Conservation (phyloP, 352 stramenopile genomes). For the Globisporangium yorkense region DNA sequence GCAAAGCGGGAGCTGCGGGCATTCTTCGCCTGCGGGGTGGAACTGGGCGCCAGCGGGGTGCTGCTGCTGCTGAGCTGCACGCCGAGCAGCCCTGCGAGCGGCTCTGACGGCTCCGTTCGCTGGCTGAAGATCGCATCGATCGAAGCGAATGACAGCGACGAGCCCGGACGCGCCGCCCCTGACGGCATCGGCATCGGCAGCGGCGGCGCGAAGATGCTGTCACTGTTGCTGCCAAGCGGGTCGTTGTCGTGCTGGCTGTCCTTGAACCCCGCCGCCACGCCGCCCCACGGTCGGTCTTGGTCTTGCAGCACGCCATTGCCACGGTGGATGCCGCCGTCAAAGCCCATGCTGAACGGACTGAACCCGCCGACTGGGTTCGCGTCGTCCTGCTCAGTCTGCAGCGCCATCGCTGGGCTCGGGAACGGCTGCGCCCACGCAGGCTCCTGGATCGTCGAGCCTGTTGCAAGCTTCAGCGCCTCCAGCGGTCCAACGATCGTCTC, state of each 20-base stretch:
- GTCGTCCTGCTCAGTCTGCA: conserved; percentile 30
- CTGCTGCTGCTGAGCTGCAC: conserved; percentile 33
- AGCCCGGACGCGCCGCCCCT: conserved; percentile 8
- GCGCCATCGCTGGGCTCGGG: conserved; percentile 35
- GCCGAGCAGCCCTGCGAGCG: conserved; percentile 56
- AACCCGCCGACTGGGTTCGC: conserved; percentile 28
- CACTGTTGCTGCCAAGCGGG: not conserved
- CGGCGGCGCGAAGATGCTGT: conserved; percentile 7
- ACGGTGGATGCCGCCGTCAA: conserved; percentile 56
- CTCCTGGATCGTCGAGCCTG: conserved; percentile 49
- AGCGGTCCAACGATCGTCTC: conserved; percentile 46
- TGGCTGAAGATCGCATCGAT: conserved; percentile 83
- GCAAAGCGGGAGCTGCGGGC: conserved; percentile 68
- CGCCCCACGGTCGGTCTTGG: conserved; percentile 22
- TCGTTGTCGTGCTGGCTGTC: conserved; percentile 8
- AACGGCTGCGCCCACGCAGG: conserved; percentile 70
- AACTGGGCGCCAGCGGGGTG: conserved; percentile 34
- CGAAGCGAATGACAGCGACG: conserved; percentile 66
- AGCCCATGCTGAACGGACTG: conserved; percentile 70
- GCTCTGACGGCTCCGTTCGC: conserved; percentile 65
- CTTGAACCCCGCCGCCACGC: conserved; percentile 5
- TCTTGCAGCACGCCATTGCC: conserved; percentile 19
- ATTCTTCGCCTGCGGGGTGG: conserved; percentile 26
- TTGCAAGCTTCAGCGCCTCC: conserved; percentile 67
- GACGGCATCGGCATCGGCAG: conserved; percentile 4